phyloP scores from a whole-genome alignment of 371 early-diverging fungal species.

The Ecytonucleospora hepatopenaei region DNA sequence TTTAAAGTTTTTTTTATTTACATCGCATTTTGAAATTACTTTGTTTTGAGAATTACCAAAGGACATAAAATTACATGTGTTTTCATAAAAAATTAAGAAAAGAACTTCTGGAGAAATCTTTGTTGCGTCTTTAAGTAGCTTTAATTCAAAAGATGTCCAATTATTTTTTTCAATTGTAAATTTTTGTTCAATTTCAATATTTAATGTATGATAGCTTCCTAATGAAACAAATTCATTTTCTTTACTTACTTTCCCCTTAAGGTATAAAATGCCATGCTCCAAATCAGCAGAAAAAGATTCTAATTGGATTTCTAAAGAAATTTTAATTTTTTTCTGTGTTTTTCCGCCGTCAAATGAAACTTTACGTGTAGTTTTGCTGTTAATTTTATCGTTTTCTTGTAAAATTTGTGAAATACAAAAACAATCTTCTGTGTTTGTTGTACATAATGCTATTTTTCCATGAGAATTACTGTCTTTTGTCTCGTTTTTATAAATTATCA shows the following conservation, averaged over 20 bases:
- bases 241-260: conserved; percentile 49
- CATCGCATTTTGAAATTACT: conserved; percentile 31
- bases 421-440: conserved; percentile 54
- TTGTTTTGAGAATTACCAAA: conserved; percentile 28
- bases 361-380: conserved; percentile 46
- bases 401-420: conserved; percentile 47
- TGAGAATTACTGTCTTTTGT: conserved; percentile 20
- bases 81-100: conserved; percentile 51
- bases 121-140: conserved; percentile 30
- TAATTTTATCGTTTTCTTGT: conserved; percentile 40
- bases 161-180: conserved; percentile 45
- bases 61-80: conserved; percentile 35
- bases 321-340: conserved; percentile 38
- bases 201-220: conserved; percentile 53
- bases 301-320: conserved; percentile 46
- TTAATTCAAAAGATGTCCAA: conserved; percentile 24
- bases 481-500: conserved; percentile 36
- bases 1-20: conserved; percentile 44
- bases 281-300: conserved; percentile 46
- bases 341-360: conserved; percentile 40
- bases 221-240: conserved; percentile 52
- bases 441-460: conserved; percentile 26
- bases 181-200: conserved; percentile 41
- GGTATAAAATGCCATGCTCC: conserved; percentile 42
- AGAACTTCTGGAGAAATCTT: conserved; percentile 35